Evolutionary conservation across 768 basidiomycete genomes (phyloP).

Genomic region (Postia placenta): DNA sequence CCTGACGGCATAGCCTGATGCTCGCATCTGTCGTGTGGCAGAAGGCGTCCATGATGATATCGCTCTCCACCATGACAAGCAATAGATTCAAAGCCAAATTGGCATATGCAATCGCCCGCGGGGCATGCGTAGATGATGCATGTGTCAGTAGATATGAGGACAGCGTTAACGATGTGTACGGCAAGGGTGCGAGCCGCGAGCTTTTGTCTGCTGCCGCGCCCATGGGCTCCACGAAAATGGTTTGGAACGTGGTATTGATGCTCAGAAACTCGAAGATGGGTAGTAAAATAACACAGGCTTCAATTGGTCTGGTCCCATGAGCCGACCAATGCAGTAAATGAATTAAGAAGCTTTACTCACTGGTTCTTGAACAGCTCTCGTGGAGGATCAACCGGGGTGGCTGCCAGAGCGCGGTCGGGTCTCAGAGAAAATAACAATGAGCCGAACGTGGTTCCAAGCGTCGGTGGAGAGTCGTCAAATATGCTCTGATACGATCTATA

Average conservation of each 20-base stretch:
- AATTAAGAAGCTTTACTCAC: constrained; percentile 25
- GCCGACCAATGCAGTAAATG: background rate
- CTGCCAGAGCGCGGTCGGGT: constrained; percentile 47
- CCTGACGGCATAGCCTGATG: constrained; percentile 62
- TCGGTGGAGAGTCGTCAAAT: constrained; percentile 45
- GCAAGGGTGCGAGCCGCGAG: constrained; percentile 29
- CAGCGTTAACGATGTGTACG: constrained; percentile 46
- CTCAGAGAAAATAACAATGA: constrained; percentile 46
- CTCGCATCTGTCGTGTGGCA: constrained; percentile 33
- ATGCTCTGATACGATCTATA: constrained; percentile 52
- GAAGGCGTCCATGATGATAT: constrained; percentile 39
- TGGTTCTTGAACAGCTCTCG: constrained; percentile 53
- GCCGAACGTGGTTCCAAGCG: constrained; percentile 43
- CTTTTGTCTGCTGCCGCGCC: constrained; percentile 19
- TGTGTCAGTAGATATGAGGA: constrained; percentile 65
- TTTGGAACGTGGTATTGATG: constrained; percentile 42
- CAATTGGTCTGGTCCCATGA: constrained; percentile 44
- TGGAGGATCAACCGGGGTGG: constrained; percentile 39
- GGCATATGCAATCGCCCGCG: constrained; percentile 58
- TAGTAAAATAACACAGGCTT: constrained; percentile 51
- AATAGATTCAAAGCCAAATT: constrained; percentile 49
- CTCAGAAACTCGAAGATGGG: constrained; percentile 57
- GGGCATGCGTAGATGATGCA: constrained; percentile 53
- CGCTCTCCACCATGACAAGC: constrained; percentile 44
- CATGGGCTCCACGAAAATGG: constrained; percentile 34